These are phyloP conservation scores for Coemansia interrupta DNA, from an alignment of 192 early-diverging fungal genomes.

Conservation along the genomic window DNA sequence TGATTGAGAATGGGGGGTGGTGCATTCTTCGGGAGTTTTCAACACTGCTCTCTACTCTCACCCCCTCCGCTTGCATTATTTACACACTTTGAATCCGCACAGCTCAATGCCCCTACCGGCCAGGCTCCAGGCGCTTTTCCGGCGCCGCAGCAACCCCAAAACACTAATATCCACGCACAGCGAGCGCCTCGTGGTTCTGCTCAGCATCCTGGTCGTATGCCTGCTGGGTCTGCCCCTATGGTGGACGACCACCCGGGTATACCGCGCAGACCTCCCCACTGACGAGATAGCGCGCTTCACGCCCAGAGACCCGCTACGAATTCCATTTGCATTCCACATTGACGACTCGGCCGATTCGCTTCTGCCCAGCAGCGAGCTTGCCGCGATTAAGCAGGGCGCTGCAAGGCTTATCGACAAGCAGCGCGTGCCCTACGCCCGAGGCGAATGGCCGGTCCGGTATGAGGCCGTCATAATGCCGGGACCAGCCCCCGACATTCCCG, in stretches of 20 bases:
- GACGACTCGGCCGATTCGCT: conserved; percentile 4
- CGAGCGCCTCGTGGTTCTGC: conserved; percentile 41
- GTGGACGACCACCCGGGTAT: conserved; percentile 53
- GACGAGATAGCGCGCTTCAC: conserved; percentile 16
- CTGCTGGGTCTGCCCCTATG: conserved; percentile 47
- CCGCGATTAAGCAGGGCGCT: conserved; percentile 5
- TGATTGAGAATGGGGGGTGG: no score
- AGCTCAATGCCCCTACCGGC: conserved; percentile 16
- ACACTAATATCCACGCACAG: conserved; percentile 36
- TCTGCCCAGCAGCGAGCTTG: conserved; percentile 3
- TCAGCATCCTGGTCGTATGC: conserved; percentile 31
- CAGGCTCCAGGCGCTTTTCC: conserved; percentile 24
- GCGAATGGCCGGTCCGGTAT: conserved; percentile 27
- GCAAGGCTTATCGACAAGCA: conserved; percentile 13
- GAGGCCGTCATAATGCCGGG: conserved; percentile 2
- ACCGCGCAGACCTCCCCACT: conserved; percentile 44
- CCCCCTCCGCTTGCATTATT: not conserved
- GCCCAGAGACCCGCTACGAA: conserved; percentile 12
- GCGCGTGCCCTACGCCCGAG: conserved; percentile 7
- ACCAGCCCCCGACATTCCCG: conserved; percentile 16
- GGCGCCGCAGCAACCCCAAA: conserved; percentile 15
- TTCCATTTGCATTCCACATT: conserved; percentile 33
- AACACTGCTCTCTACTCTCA: not conserved
- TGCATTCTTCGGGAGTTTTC: no score
- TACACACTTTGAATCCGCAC: not conserved